Percentiles rank a stretch among this genome's conserved stretches.
These are phyloP conservation scores for Cinnamomum micranthum DNA, from an alignment of 164 flowering plant species.

Conservation along the genomic window DNA sequence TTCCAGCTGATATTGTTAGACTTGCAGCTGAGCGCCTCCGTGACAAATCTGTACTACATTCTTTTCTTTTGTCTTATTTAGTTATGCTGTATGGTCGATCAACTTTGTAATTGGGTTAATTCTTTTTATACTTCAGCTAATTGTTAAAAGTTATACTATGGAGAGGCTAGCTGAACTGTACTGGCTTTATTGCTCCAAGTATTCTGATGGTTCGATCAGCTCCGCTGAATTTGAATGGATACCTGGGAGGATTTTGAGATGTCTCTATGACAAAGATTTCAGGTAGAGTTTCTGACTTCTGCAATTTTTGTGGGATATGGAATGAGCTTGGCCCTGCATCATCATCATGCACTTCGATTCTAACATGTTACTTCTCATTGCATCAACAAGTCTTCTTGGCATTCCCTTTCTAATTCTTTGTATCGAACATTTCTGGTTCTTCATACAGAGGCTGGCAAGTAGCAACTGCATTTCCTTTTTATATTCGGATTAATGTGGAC, in stretches of 20 bases:
- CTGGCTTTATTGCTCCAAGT: constrained; percentile 43
- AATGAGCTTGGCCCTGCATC: not conserved
- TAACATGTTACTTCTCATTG: not conserved
- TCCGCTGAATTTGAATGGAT: constrained; percentile 76
- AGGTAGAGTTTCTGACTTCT: constrained; percentile 36
- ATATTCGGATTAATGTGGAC: too few relatives aligned
- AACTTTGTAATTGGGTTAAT: constrained; percentile 1
- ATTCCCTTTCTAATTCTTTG: not conserved
- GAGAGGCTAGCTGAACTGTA: constrained; percentile 88
- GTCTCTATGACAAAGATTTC: constrained; percentile 92
- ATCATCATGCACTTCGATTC: not conserved
- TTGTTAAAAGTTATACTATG: constrained; percentile 83
- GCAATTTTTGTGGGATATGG: constrained; percentile 2
- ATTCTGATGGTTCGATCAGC: constrained; percentile 35
- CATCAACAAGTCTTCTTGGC: not conserved
- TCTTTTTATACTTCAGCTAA: constrained; percentile 43
- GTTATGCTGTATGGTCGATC: not conserved
- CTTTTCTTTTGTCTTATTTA: not conserved
- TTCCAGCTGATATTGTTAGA: constrained; percentile 63
- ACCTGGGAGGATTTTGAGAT: constrained; percentile 88
- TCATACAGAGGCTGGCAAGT: too few relatives aligned
- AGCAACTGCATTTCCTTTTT: not conserved
- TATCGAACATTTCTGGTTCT: too few relatives aligned
- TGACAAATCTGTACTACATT: constrained; percentile 84
- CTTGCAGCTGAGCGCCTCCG: constrained; percentile 91